Evolutionary conservation across 768 basidiomycete genomes (phyloP).

Genomic region (Sporobolomyces phaffii): DNA sequence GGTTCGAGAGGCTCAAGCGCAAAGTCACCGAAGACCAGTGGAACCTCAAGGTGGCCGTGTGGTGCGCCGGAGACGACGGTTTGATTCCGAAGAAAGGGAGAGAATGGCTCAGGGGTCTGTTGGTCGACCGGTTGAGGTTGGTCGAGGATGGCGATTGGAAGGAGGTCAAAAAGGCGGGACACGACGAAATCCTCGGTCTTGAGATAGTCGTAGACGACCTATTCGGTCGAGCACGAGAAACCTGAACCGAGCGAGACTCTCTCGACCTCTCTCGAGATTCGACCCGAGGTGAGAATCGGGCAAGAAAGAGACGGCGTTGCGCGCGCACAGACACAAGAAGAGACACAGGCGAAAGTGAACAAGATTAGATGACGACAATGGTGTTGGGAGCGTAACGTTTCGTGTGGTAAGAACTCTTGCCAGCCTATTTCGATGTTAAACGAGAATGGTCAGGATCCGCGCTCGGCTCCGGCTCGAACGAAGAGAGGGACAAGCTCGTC

Average conservation of each 20-base stretch:
- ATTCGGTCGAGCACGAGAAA: not conserved
- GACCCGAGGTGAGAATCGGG: not conserved
- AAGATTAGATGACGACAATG: constrained; percentile 56
- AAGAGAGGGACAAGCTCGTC: too few species aligned
- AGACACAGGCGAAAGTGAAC: not conserved
- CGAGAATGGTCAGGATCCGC: too few species aligned
- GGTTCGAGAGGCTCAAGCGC: constrained; percentile 8
- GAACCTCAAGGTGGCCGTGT: constrained; percentile 2
- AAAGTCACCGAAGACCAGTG: not conserved
- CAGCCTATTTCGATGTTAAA: constrained; percentile 60
- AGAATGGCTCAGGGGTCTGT: not conserved
- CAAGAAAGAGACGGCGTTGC: not conserved
- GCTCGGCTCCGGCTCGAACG: too few species aligned
- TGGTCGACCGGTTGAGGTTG: constrained; percentile 14
- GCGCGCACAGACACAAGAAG: not conserved
- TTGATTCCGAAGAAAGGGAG: constrained; percentile 17
- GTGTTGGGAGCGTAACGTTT: constrained; percentile 61
- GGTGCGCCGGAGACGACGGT: constrained; percentile 4
- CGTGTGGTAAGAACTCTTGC: constrained; percentile 80
- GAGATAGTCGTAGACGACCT: constrained; percentile 5
- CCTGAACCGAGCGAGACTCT: too few species aligned
- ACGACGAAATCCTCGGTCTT: constrained; percentile 29
- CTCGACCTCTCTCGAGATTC: not conserved
- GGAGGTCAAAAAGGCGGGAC: constrained; percentile 6
- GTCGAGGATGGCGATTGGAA: constrained; percentile 8